Base-by-base conservation (phyloP, 1,284 basidiomycete genomes). In the Pisolithus thermaeus region DNA sequence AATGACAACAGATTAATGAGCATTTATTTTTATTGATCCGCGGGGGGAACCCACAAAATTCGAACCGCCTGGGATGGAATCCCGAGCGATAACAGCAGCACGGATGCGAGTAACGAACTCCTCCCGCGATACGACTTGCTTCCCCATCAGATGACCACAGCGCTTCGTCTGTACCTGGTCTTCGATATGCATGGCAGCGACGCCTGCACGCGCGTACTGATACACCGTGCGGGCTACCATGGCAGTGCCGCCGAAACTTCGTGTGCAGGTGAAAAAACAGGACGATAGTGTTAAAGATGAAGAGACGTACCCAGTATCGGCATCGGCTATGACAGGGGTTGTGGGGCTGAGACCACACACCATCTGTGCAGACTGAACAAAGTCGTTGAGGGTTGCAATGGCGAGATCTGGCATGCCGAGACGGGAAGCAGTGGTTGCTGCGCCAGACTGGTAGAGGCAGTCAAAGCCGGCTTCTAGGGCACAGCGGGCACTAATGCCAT, bases 111-210 rank as follows among this genome's bases (percentile, higher is more conserved):
- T 81, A 35, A 89, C 51, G 57, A 89, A 90, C 60, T 88, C 87
- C 58, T 86, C 84, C 9, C 82, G 77, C 2, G 84, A 79, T 51
- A 86, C 84, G 45, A 84, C 78, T 58, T 88, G 84, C 66, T 91
- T 91, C 47, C 89, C 88, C 64, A 87, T 76, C 37, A 91, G 70
- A 64, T 91, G 88, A 1, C 88, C 89, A 59, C 89, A 91, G 51
- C 88, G 82, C 67, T 91, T 91, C 6, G 85, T 87, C 63, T 89
- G 82, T 3, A 90, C 86, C 67, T 91, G 89, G 63, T 90, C 89
- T 65, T 91, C 89, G 44, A 91, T 89, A 65, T 91, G 88, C 59
- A 89, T 70, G 0, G 73, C 88, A 5, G 88, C 89, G 32, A 90
- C 81, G 23, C 89, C 88, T 1, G 84, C 80, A 39, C 78, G 76